A percentile compares a stretch with the other conserved stretches of the same genome.
Conservation (phyloP, 306 rosid species). For the Gastrolobium bilobum region DNA sequence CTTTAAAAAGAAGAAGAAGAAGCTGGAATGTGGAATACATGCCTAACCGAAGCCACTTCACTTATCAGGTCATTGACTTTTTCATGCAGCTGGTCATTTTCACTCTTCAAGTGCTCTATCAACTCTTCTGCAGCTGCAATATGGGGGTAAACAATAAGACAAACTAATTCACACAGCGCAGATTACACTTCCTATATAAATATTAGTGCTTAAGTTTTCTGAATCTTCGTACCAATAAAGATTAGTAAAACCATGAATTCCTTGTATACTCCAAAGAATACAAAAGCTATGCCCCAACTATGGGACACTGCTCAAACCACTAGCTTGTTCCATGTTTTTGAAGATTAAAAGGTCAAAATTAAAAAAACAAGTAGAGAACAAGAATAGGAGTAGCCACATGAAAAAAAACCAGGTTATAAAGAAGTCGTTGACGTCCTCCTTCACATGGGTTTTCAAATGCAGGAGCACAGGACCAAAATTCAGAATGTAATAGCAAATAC, state of each 20-base stretch:
- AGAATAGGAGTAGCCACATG: not conserved
- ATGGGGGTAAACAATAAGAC: conserved; percentile 9
- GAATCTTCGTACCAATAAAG: conserved; percentile 12
- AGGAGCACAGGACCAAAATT: not conserved
- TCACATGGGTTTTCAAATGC: not conserved
- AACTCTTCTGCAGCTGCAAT: conserved; percentile 82
- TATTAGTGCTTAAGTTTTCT: not conserved
- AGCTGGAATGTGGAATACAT: conserved; percentile 44
- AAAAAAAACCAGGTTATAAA: conserved; percentile 4
- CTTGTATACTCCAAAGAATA: not conserved
- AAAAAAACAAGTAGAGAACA: too few species aligned
- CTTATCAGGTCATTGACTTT: conserved; percentile 71
- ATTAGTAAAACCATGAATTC: not conserved
- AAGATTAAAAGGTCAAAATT: not conserved
- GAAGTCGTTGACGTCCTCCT: not conserved
- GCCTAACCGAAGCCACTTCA: conserved; percentile 77
- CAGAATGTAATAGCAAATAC: not conserved
- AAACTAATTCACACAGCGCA: not conserved
- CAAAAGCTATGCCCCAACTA: conserved; percentile 11
- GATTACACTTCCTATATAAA: not conserved
- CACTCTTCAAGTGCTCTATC: conserved; percentile 70
- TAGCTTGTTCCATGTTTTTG: conserved; percentile 15
- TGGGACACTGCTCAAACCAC: not conserved
- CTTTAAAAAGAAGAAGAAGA: not conserved
- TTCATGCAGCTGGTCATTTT: conserved; percentile 66